phyloP scores from a whole-genome alignment of 352 stramenopile genomes.

The Aphanomyces stellatus region DNA sequence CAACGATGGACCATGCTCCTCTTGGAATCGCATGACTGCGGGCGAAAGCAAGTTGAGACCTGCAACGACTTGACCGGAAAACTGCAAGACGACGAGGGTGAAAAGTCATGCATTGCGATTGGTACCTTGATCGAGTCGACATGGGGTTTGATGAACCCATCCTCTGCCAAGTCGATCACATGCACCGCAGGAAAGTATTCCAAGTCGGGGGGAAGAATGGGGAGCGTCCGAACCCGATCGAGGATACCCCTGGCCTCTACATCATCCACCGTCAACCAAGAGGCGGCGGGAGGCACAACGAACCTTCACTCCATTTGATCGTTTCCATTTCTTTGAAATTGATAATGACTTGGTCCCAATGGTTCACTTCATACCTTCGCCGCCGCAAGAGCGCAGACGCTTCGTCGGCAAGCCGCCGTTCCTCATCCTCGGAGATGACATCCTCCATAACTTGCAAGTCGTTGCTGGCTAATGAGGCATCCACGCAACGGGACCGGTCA shows the following conservation, averaged over 20 bases:
- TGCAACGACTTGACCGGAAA: constrained; percentile 68
- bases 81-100: constrained; percentile 26
- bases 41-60: constrained; percentile 67
- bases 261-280: background rate
- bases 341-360: constrained; percentile 81
- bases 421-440: constrained; percentile 66
- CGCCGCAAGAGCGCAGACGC: constrained; percentile 49
- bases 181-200: constrained; percentile 67
- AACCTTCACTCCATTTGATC: constrained; percentile 56
- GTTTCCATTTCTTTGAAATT: constrained; percentile 87
- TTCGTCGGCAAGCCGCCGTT: constrained; percentile 61
- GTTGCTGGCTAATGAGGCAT: constrained; percentile 41
- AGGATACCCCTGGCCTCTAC: constrained; percentile 56
- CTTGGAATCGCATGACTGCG: constrained; percentile 78
- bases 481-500: constrained; percentile 46
- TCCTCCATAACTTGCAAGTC: constrained; percentile 62
- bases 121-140: constrained; percentile 77
- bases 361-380: constrained; percentile 66
- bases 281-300: background rate
- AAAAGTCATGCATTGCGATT: background rate
- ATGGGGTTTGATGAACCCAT: constrained; percentile 79
- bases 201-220: constrained; percentile 50
- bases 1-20: constrained; percentile 60
- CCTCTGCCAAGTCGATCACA: constrained; percentile 71
- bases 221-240: constrained; percentile 45